phyloP scores from a whole-genome alignment of 2,329 filamentous ascomycete genomes.

The Trichophyton verrucosum region DNA sequence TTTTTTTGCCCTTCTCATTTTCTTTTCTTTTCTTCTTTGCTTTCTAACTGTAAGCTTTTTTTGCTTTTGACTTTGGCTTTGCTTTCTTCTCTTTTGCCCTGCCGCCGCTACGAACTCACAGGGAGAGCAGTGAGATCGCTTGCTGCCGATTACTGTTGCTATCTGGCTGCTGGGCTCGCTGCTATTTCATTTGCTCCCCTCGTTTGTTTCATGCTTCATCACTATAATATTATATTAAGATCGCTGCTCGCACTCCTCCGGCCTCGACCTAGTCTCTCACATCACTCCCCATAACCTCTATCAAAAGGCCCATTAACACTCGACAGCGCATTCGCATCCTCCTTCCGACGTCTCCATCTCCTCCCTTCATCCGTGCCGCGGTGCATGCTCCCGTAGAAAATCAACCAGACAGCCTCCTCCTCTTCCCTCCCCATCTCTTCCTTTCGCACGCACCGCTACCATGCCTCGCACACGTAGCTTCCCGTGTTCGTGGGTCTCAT shows the following conservation, averaged over 20 bases:
- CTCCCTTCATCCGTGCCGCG: neutral
- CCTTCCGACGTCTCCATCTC: neutral
- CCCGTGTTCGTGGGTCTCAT: constrained; percentile 33
- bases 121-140: neutral
- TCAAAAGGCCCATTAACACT: neutral
- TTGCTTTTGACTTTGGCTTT: constrained; percentile 2
- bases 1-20: neutral
- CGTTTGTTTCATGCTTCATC: constrained; percentile 3
- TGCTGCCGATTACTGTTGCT: neutral
- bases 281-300: neutral
- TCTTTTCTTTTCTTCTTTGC: constrained; percentile 1
- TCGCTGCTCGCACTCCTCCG: neutral
- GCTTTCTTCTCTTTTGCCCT: constrained; percentile 2
- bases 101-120: neutral
- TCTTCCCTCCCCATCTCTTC: neutral
- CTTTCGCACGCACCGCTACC: constrained; percentile 6
- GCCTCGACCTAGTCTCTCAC: neutral
- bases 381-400: neutral
- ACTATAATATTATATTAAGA: constrained; percentile 2
- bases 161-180: neutral
- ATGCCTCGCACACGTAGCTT: constrained; percentile 35
- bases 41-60: constrained; percentile 2
- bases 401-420: neutral
- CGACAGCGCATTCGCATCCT: neutral
- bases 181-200: neutral